These are phyloP conservation scores for Tolypocladium inflatum DNA, from an alignment of 2,329 filamentous ascomycete genomes.

Conservation along the genomic window DNA sequence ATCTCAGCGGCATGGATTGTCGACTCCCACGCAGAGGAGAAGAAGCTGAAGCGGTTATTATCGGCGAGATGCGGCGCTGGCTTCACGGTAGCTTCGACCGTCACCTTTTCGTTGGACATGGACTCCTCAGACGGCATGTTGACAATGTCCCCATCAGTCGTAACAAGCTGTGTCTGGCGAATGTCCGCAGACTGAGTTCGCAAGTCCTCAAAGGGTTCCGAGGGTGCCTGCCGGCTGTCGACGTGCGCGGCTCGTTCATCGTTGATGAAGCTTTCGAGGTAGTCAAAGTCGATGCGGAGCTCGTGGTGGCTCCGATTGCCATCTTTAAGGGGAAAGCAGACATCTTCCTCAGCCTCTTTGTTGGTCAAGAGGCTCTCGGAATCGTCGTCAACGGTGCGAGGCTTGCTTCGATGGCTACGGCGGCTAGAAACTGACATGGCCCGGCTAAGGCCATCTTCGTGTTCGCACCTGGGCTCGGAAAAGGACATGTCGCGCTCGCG, in stretches of 20 bases:
- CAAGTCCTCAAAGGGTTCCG: slow-evolving; percentile 22
- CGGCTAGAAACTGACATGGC: slow-evolving; percentile 62
- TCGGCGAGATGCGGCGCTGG: slow-evolving; percentile 36
- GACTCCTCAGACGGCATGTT: slow-evolving; percentile 40
- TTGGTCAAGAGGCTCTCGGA: slow-evolving; percentile 51
- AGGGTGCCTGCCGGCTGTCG: slow-evolving; percentile 37
- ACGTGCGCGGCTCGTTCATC: slow-evolving; percentile 41
- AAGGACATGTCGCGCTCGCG: slow-evolving; percentile 64
- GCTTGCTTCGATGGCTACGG: slow-evolving; percentile 45
- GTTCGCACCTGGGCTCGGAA: slow-evolving; percentile 35
- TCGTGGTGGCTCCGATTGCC: slow-evolving; percentile 53
- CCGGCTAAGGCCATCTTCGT: slow-evolving; percentile 48
- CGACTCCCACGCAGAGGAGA: slow-evolving; percentile 88
- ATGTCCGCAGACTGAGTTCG: slow-evolving; percentile 15
- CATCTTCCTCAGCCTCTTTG: slow-evolving; percentile 73
- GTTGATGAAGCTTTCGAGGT: slow-evolving; percentile 83
- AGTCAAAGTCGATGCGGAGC: slow-evolving; percentile 84
- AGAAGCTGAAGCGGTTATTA: slow-evolving; percentile 86
- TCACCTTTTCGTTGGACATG: slow-evolving; percentile 35
- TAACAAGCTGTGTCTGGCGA: slow-evolving; percentile 30
- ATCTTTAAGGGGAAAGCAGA: slow-evolving; percentile 76
- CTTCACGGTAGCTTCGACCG: slow-evolving; percentile 26
- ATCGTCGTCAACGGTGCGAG: slow-evolving; percentile 53
- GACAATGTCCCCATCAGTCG: slow-evolving; percentile 47
- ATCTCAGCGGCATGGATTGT: slow-evolving; percentile 87